A percentile compares a stretch with the other conserved stretches of the same genome.
Conservation (phyloP, 805 yeast species). For the Ogataea pini region DNA sequence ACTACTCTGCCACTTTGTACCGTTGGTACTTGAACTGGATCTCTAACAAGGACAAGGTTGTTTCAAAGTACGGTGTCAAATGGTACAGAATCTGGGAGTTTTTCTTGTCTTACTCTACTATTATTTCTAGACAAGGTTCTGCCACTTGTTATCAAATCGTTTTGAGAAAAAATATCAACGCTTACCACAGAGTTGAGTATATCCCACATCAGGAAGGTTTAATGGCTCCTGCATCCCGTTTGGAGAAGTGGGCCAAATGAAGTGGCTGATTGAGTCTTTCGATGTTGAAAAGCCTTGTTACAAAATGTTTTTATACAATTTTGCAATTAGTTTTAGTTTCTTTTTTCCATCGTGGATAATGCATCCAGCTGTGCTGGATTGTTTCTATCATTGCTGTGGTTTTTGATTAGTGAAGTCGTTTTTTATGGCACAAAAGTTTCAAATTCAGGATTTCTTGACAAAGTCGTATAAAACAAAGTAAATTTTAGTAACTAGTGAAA, state of each 20-base stretch:
- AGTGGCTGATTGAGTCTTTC: background rate
- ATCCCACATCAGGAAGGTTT: slow-evolving; percentile 78
- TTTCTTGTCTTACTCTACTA: slow-evolving; percentile 80
- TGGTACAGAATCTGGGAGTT: slow-evolving; percentile 95
- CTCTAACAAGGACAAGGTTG: slow-evolving; percentile 73
- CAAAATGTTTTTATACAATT: background rate
- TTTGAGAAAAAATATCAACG: slow-evolving; percentile 84
- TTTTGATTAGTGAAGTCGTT: background rate
- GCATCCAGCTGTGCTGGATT: slow-evolving; percentile 7
- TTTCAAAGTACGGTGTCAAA: slow-evolving; percentile 78
- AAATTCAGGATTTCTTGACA: background rate
- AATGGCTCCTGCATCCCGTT: slow-evolving; percentile 55
- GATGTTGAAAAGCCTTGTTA: background rate
- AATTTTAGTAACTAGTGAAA: too few relatives aligned
- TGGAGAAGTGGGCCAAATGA: slow-evolving; percentile 58
- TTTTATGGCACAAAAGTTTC: background rate
- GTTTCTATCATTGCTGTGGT: background rate
- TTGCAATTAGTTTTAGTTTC: background rate
- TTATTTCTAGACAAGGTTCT: slow-evolving; percentile 89
- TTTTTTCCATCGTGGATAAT: background rate
- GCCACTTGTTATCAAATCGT: slow-evolving; percentile 91
- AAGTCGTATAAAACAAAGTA: too few relatives aligned
- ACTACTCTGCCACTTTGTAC: slow-evolving; percentile 88
- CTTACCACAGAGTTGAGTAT: slow-evolving; percentile 80
- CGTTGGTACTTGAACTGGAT: slow-evolving; percentile 96